Evolutionary conservation across 768 basidiomycete genomes (phyloP), one percentile per base, ranked within the genome.

Genomic region (Favolaschia claudopus): DNA sequence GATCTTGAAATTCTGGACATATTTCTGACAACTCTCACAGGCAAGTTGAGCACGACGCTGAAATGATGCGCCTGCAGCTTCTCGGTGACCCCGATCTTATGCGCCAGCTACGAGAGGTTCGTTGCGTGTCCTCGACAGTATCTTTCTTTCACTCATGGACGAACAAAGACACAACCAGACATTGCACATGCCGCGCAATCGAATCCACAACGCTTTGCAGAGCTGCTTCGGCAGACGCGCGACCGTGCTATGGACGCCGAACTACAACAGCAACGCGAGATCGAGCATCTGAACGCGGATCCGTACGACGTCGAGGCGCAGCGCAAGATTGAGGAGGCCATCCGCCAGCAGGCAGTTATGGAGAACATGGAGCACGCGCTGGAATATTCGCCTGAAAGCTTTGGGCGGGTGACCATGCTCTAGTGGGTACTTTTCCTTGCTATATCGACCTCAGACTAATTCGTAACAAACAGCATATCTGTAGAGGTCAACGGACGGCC

Each of bases 291-390:
- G 59, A 91, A 96, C 65, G 89, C 90, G 1, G 89, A 98, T 73
- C 95, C 96, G 1, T 98, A 84, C 74, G 89, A 97, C 69, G 77
- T 97, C 1, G 95, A 98, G 70, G 95, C 95, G 1, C 97, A 99
- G 76, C 81, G 80, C 58, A 88, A 83, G 79, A 99, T 99, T 53
- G 97, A 96, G 73, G 97, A 99, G 69, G 87, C 88, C 5, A 98
- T 99, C 62, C 76, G 90, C 58, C 91, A 94, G 70, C 85, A 97
- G 70, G 92, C 91, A 2, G 90, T 99, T 33, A 74, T 89, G 66
- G 96, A 98, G 79, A 97, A 97, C 69, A 81, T 96, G 83, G 87
- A 91, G 56, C 94, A 97, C 76, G 97, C 97, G 7, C 78, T 98
- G 62, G 96, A 98, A 71, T 95, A 92, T 64, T 89, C 88, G 8